These are phyloP conservation scores for Juncus effusus DNA, from an alignment of 176 grass and related monocot species.

Conservation along the genomic window DNA sequence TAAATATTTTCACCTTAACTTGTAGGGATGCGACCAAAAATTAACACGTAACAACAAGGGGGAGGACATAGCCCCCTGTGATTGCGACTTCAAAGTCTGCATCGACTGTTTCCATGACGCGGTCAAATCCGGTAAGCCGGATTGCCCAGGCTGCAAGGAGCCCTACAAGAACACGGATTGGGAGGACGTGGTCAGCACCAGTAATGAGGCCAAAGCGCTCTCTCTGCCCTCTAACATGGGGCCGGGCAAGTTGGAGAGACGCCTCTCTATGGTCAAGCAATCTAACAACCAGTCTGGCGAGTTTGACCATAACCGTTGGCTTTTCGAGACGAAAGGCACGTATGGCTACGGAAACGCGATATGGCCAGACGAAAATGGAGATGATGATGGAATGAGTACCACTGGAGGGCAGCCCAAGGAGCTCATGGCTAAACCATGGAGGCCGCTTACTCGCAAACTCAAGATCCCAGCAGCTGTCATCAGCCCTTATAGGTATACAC, in stretches of 20 bases:
- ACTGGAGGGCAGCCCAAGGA: slow-evolving; percentile 65
- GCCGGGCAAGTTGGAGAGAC: slow-evolving; percentile 43
- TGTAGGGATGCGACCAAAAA: slow-evolving; percentile 52
- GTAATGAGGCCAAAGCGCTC: slow-evolving; percentile 45
- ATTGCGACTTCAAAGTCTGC: slow-evolving; percentile 96
- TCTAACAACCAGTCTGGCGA: slow-evolving; percentile 44
- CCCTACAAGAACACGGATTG: slow-evolving; percentile 72
- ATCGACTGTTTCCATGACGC: slow-evolving; percentile 88
- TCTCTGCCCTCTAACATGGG: slow-evolving; percentile 41
- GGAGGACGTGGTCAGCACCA: slow-evolving; percentile 48
- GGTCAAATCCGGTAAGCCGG: slow-evolving; percentile 41
- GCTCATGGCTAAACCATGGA: slow-evolving; percentile 79
- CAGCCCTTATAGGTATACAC: slow-evolving; percentile 76
- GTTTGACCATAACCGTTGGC: slow-evolving; percentile 93
- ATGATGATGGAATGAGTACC: slow-evolving; percentile 33
- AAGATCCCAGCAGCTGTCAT: slow-evolving; percentile 74
- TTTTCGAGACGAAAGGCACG: slow-evolving; percentile 97
- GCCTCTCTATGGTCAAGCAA: slow-evolving; percentile 60
- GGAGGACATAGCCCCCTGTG: slow-evolving; percentile 61
- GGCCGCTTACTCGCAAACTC: slow-evolving; percentile 91
- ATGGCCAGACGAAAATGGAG: slow-evolving; percentile 65
- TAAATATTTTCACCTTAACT: background rate
- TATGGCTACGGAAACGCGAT: slow-evolving; percentile 96
- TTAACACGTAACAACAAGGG: slow-evolving; percentile 53
- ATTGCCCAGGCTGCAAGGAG: slow-evolving; percentile 92